A percentile compares a stretch with the other conserved stretches of the same genome.
phyloP scores from a whole-genome alignment of 108 stramenopile species.

The Conticribra guillardii region DNA sequence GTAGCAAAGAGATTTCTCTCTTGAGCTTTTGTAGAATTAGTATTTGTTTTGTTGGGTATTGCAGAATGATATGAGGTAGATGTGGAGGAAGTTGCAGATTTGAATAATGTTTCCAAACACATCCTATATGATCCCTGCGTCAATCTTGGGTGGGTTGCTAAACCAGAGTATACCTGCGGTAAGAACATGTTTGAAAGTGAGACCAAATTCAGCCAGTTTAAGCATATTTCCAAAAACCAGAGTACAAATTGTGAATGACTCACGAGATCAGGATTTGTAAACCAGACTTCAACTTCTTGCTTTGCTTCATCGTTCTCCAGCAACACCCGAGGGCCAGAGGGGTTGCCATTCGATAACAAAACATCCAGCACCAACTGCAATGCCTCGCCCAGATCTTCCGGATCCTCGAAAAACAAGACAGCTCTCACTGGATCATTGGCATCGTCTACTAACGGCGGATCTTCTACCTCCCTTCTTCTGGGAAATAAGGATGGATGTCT shows the following conservation, averaged over 20 bases:
- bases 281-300: constrained; percentile 18
- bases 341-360: constrained; percentile 19
- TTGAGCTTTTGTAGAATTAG: neutral
- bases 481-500: constrained; percentile 19
- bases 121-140: constrained; percentile 23
- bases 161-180: constrained; percentile 14
- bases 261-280: constrained; percentile 23
- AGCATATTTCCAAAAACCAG: no score
- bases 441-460: constrained; percentile 6
- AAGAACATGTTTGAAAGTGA: no score
- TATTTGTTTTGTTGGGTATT: neutral
- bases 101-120: constrained; percentile 19
- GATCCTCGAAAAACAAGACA: constrained; percentile 21
- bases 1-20: constrained; percentile 3
- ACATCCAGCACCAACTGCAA: constrained; percentile 20
- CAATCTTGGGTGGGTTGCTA: constrained; percentile 20
- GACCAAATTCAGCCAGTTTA: no score
- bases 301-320: neutral
- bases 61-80: constrained; percentile 11
- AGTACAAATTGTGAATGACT: no score
- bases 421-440: constrained; percentile 21
- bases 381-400: constrained; percentile 27
- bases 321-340: constrained; percentile 5
- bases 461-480: constrained; percentile 8
- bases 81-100: constrained; percentile 9